Conservation (phyloP, 2,329 filamentous ascomycete species). For the Aspergillus hiratsukae region DNA sequence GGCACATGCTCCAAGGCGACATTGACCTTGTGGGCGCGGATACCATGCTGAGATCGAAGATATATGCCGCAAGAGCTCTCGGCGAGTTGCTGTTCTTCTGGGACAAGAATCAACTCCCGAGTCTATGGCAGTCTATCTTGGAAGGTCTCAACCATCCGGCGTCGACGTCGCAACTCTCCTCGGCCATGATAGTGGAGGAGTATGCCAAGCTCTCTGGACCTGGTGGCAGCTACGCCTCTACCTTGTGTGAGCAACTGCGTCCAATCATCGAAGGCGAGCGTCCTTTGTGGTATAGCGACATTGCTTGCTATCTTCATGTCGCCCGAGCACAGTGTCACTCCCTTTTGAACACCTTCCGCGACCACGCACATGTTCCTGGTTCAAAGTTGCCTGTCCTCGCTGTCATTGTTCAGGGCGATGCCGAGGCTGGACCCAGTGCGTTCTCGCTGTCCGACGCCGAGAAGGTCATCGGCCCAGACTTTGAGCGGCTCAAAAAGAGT, state of each 20-base stretch:
- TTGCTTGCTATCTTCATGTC: conserved; percentile 84
- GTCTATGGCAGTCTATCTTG: conserved; percentile 62
- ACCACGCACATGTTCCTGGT: conserved; percentile 76
- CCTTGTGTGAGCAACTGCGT: conserved; percentile 57
- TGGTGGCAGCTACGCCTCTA: conserved; percentile 27
- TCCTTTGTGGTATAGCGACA: conserved; percentile 78
- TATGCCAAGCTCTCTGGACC: conserved; percentile 60
- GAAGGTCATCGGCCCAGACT: conserved; percentile 80
- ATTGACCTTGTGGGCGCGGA: conserved; percentile 91
- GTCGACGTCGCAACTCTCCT: conserved; percentile 80
- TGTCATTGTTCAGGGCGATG: conserved; percentile 88
- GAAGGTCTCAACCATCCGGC: conserved; percentile 66
- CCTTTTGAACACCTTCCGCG: conserved; percentile 83
- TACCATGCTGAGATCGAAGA: conserved; percentile 78
- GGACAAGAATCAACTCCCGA: conserved; percentile 50
- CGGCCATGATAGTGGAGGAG: conserved; percentile 82
- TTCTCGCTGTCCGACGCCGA: conserved; percentile 87
- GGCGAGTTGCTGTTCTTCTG: conserved; percentile 77
- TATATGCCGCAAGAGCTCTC: conserved; percentile 81
- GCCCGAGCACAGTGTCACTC: conserved; percentile 89
- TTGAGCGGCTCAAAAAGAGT: conserved; percentile 80
- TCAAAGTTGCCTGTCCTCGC: conserved; percentile 74
- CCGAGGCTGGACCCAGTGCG: conserved; percentile 83
- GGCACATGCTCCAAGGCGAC: conserved; percentile 95
- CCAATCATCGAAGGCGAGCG: conserved; percentile 76